phyloP scores from a whole-genome alignment of 129 eudicot species.

The Chrysanthemum makinoi region DNA sequence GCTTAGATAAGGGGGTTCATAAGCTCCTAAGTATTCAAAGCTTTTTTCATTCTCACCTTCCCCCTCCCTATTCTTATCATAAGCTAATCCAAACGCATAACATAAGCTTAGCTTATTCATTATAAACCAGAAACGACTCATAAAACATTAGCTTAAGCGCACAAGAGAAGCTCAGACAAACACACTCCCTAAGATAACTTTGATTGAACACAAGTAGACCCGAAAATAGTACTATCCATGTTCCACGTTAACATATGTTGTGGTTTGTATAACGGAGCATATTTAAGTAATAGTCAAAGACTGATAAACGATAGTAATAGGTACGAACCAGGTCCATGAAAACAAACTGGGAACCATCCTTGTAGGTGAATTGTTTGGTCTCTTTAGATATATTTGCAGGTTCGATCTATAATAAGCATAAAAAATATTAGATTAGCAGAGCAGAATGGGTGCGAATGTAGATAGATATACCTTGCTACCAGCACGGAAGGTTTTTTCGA shows the following conservation, averaged over 20 bases:
- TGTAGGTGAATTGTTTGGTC: conserved; percentile 86
- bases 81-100: no score
- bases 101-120: no score
- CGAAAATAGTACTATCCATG: neutral
- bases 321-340: conserved; percentile 95
- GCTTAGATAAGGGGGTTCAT: no score
- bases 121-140: no score
- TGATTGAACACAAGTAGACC: neutral
- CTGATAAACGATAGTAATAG: neutral
- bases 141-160: no score
- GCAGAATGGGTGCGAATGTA: no score
- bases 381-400: conserved; percentile 75
- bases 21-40: no score
- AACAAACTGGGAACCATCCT: conserved; percentile 81
- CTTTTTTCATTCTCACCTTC: no score
- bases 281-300: neutral
- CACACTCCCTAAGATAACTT: neutral
- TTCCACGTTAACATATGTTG: neutral
- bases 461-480: conserved; percentile 45
- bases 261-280: no score
- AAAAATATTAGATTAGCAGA: no score
- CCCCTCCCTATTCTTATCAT: no score
- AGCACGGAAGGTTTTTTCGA: conserved; percentile 95
- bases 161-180: no score
- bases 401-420: conserved; percentile 37